These are phyloP conservation scores for Didymella lethalis DNA, from an alignment of 2,329 filamentous ascomycete genomes.

Conservation along the genomic window DNA sequence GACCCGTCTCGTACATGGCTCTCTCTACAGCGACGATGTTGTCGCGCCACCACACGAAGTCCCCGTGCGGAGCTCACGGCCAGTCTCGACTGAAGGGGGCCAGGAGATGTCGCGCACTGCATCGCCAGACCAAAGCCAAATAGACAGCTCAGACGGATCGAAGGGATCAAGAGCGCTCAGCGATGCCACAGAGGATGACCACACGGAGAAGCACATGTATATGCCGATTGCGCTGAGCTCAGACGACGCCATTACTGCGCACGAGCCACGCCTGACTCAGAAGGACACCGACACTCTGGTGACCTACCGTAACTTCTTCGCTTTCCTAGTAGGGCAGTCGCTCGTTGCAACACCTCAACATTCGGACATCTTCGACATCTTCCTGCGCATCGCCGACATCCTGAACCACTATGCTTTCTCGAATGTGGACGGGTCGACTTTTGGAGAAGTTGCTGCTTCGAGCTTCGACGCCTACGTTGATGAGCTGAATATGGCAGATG, in stretches of 20 bases:
- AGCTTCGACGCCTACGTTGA: conserved; percentile 80
- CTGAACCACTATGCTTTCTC: conserved; percentile 66
- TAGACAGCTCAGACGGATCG: conserved; percentile 54
- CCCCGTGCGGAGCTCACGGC: conserved; percentile 32
- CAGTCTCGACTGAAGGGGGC: conserved; percentile 31
- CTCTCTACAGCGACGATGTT: conserved; percentile 54
- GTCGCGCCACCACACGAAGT: conserved; percentile 28
- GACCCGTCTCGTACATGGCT: conserved; percentile 64
- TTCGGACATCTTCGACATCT: conserved; percentile 65
- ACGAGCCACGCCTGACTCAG: conserved; percentile 45
- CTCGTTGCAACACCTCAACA: conserved; percentile 65
- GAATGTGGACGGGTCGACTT: conserved; percentile 69
- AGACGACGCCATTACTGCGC: conserved; percentile 52
- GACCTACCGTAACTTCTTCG: conserved; percentile 69
- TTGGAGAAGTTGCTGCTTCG: conserved; percentile 66
- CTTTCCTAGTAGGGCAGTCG: conserved; percentile 68
- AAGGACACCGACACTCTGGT: conserved; percentile 66
- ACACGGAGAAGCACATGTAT: conserved; percentile 63
- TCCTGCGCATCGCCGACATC: conserved; percentile 66
- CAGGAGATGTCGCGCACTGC: conserved; percentile 43
- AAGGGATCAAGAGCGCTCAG: conserved; percentile 59
- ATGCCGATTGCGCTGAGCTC: conserved; percentile 65
- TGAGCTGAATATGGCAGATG: conserved; percentile 78
- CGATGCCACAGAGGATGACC: conserved; percentile 58
- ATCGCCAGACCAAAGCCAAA: conserved; percentile 44